Percentiles rank a stretch among this genome's conserved stretches.
These are phyloP conservation scores for Suillus fuscotomentosus DNA, from an alignment of 768 basidiomycete genomes.

Conservation along the genomic window DNA sequence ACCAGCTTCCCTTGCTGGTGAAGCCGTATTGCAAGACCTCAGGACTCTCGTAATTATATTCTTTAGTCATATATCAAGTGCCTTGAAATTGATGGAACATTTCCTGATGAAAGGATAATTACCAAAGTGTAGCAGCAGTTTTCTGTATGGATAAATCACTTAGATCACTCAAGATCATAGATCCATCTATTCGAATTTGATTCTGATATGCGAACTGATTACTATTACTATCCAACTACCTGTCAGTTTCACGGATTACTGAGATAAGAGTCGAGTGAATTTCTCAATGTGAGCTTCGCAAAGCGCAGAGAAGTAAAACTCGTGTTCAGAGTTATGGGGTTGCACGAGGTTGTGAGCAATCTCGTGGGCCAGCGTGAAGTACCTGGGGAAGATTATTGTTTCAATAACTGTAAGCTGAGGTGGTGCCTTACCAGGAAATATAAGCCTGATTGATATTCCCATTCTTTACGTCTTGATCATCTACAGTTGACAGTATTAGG, in stretches of 20 bases:
- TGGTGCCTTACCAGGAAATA: constrained; percentile 66
- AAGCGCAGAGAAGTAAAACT: constrained; percentile 92
- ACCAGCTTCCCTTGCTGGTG: constrained; percentile 42
- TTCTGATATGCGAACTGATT: neutral
- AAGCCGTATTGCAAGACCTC: constrained; percentile 7
- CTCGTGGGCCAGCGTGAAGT: constrained; percentile 89
- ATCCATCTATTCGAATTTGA: neutral
- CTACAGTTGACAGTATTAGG: constrained; percentile 35
- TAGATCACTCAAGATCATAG: neutral
- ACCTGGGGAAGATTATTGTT: constrained; percentile 45
- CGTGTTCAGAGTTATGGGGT: constrained; percentile 88
- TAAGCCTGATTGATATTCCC: constrained; percentile 62
- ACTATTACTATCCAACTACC: neutral
- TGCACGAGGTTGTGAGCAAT: constrained; percentile 89
- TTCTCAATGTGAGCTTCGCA: constrained; percentile 63
- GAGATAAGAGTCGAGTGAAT: constrained; percentile 34
- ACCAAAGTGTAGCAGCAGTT: neutral
- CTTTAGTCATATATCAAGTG: neutral
- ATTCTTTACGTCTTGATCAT: constrained; percentile 62
- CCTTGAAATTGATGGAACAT: neutral
- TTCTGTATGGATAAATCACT: neutral
- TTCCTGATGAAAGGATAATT: neutral
- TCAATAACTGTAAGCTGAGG: neutral
- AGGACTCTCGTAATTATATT: neutral
- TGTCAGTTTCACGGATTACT: neutral